Percentiles rank a stretch among this genome's conserved stretches.
Conservation (phyloP, 495 filamentous ascomycete genomes). For the Podospora australis region DNA sequence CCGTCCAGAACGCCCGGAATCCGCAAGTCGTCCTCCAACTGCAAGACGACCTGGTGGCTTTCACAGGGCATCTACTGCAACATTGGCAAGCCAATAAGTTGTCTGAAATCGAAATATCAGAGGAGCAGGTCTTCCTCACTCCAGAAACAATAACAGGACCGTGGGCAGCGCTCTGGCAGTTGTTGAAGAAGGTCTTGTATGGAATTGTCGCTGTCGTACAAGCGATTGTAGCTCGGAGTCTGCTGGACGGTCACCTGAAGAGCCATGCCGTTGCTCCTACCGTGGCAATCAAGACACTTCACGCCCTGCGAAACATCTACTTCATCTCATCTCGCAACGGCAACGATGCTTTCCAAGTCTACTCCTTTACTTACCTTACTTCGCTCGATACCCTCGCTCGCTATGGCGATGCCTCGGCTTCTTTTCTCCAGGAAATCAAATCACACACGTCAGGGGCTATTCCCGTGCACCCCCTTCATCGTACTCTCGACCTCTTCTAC, state of each 20-base stretch:
- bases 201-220: constrained; percentile 69
- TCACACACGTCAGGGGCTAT: constrained; percentile 52
- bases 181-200: constrained; percentile 76
- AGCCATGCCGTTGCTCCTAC: constrained; percentile 53
- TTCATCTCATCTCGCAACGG: constrained; percentile 81
- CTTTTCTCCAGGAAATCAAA: constrained; percentile 62
- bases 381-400: constrained; percentile 82
- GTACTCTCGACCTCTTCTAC: constrained; percentile 83
- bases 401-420: constrained; percentile 61
- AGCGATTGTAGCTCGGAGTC: constrained; percentile 60
- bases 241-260: constrained; percentile 38
- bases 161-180: constrained; percentile 71
- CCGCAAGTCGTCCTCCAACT: constrained; percentile 54
- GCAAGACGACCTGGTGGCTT: constrained; percentile 65
- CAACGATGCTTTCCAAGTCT: constrained; percentile 65
- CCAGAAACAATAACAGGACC: constrained; percentile 63
- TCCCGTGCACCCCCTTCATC: constrained; percentile 66
- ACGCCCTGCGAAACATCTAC: constrained; percentile 73
- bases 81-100: constrained; percentile 84
- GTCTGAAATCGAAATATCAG: constrained; percentile 71
- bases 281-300: constrained; percentile 69
- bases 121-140: constrained; percentile 64
- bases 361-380: constrained; percentile 77
- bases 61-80: constrained; percentile 63
- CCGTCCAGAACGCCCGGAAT: constrained; percentile 59